phyloP scores from a whole-genome alignment of 2,329 filamentous ascomycete species.

The Ascochyta viciae-villosae region DNA sequence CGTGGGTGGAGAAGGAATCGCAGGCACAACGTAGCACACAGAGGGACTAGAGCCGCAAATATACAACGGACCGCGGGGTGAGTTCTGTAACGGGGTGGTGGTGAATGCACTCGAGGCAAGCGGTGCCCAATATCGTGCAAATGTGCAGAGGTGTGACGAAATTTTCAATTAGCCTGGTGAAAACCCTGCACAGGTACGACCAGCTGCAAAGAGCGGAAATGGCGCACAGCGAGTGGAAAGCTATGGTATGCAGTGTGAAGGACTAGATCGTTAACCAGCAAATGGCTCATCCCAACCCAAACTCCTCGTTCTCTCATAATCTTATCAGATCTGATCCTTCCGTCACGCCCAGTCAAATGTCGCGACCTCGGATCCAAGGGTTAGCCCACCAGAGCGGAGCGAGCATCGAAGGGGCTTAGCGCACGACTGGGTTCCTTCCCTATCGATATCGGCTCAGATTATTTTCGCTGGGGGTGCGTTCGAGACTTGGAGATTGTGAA shows the following conservation, averaged over 20 bases:
- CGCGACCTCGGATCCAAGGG: conserved; percentile 1
- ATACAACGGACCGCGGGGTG: conserved; percentile 29
- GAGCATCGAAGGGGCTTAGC: conserved; percentile 4
- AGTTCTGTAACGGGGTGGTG: conserved; percentile 26
- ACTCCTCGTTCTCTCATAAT: conserved; percentile 9
- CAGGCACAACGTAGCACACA: conserved; percentile 30
- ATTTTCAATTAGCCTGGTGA: conserved; percentile 37
- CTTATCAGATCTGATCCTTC: conserved; percentile 40
- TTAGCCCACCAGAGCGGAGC: conserved; percentile 17
- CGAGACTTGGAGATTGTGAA: conserved; percentile 23
- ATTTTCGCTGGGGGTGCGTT: conserved; percentile 25
- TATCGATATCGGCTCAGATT: conserved; percentile 38
- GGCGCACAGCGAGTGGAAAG: conserved; percentile 21
- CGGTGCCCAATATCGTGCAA: conserved; percentile 34
- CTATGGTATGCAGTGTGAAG: conserved; percentile 20
- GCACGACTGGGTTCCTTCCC: conserved; percentile 6
- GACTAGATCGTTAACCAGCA: conserved; percentile 26
- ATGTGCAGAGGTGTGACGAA: conserved; percentile 23
- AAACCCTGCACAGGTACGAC: conserved; percentile 30
- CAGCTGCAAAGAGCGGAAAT: conserved; percentile 25
- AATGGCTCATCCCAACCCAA: conserved; percentile 18
- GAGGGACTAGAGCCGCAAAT: conserved; percentile 23
- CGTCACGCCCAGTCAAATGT: conserved; percentile 15
- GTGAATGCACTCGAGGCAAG: conserved; percentile 33
- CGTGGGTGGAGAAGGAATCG: conserved; percentile 21